phyloP scores from a whole-genome alignment of 805 yeast genomes.

The Yarrowia sp. region DNA sequence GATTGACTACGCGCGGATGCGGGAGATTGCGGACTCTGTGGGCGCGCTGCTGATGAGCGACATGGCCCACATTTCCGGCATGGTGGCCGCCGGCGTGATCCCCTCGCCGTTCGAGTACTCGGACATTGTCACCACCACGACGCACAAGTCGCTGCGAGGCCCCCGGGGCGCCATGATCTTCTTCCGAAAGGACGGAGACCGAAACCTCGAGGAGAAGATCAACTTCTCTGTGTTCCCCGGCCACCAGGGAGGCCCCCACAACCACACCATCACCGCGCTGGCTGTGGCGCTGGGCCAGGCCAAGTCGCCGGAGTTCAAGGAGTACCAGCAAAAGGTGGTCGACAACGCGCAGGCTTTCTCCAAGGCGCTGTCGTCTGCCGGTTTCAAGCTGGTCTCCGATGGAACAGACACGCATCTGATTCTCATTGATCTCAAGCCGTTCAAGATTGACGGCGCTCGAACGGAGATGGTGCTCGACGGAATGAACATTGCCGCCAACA shows the following conservation, averaged over 20 bases:
- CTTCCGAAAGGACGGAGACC: constrained; percentile 92
- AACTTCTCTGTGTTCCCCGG: constrained; percentile 99
- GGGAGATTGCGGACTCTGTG: constrained; percentile 86
- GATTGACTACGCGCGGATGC: constrained; percentile 89
- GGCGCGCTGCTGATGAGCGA: constrained; percentile 93
- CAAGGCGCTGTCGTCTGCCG: constrained; percentile 64
- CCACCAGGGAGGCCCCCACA: constrained; percentile 99
- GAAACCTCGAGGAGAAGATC: constrained; percentile 90
- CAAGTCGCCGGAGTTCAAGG: constrained; percentile 81
- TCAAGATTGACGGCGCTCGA: constrained; percentile 93
- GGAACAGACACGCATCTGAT: constrained; percentile 97
- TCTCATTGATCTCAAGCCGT: constrained; percentile 78
- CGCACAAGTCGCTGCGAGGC: constrained; percentile 97
- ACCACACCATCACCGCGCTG: constrained; percentile 95
- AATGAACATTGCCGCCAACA: constrained; percentile 92
- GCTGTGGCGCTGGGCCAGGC: constrained; percentile 96
- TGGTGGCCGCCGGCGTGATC: constrained; percentile 92
- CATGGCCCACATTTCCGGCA: constrained; percentile 98
- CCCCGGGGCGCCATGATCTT: constrained; percentile 99
- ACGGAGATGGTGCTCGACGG: constrained; percentile 88
- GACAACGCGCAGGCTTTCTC: constrained; percentile 83
- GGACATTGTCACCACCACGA: constrained; percentile 96
- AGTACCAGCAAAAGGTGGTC: constrained; percentile 83
- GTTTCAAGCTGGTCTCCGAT: constrained; percentile 80
- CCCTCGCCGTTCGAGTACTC: constrained; percentile 93